Base-by-base conservation (phyloP, 352 stramenopile species). In the Labyrinthula sp. region DNA sequence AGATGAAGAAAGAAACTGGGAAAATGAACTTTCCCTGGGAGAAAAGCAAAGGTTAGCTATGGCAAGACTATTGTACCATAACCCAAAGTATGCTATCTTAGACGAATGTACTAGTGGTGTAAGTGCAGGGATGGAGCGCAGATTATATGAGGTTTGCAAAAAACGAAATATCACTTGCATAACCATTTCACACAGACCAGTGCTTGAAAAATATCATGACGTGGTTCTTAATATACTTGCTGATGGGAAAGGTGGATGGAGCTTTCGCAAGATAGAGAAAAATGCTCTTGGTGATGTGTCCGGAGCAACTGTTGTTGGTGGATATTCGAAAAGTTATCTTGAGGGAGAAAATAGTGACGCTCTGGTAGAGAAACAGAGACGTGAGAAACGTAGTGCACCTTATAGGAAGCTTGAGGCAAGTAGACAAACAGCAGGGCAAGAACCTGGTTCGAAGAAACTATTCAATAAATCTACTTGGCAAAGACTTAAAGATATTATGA, bases 11-110 rank as follows among this genome's bases (percentile, higher is more conserved):
- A 67, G 76, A 38, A 71, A 86, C 50, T 89, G 77, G 77, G 63
- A 69, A 0, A 72, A 84, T 48, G 72, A 83, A 29, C 57, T 87
- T 3, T 81, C 68, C 2, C 73, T 77, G 12, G 77, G 75, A 12
- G 75, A 89, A 63, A 87, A 87, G 60, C 75, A 89, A 65, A 71
- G 75, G 17, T 60, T 89, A 20, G 75, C 75, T 20, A 82, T 89
- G 65, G 75, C 73, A 15, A 66, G 75, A 22, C 41, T 87, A 25
- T 83, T 86, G 40, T 85, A 79, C 65, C 73, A 85, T 64, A 73
- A 73, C 46, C 75, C 77, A 6, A 69, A 82, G 56, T 86, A 84
- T 59, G 74, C 75, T 30, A 83, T 87, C 31, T 56, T 86, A 23
- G 75, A 89, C 54, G 77, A 84, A 40, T 40, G 40, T 33, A 83